Evolutionary conservation across 1,139 yeast species (phyloP).

Genomic region (Geotrichum cucujoidarum): DNA sequence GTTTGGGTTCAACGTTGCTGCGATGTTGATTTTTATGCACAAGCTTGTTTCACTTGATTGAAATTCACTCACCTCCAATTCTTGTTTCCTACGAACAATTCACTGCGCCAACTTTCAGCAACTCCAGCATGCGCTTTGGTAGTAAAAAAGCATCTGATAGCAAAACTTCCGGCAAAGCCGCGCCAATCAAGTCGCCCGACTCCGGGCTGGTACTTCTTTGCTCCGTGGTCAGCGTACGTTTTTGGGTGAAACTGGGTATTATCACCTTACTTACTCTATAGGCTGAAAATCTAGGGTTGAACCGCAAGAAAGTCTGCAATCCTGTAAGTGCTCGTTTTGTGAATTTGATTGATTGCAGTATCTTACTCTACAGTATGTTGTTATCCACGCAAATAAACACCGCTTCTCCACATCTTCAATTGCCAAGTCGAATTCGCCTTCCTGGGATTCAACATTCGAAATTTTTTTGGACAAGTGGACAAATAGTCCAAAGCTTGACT

Average conservation of each 20-base stretch:
- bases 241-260: not conserved
- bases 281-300: constrained; percentile 12
- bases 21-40: too few relatives aligned
- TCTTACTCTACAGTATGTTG: constrained; percentile 26
- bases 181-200: not conserved
- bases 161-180: not conserved
- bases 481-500: constrained; percentile 29
- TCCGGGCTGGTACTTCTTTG: constrained; percentile 6
- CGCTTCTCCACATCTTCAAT: constrained; percentile 35
- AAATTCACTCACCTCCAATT: too few relatives aligned
- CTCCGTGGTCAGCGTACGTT: constrained; percentile 1
- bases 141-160: not conserved
- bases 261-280: constrained; percentile 7
- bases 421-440: constrained; percentile 28
- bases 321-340: constrained; percentile 8
- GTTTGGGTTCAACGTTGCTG: too few relatives aligned
- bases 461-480: constrained; percentile 29
- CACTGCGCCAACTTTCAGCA: too few relatives aligned
- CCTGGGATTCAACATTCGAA: constrained; percentile 37
- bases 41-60: too few relatives aligned
- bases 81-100: too few relatives aligned
- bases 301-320: constrained; percentile 12
- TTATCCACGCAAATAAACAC: constrained; percentile 30
- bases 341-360: not conserved
- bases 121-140: too few relatives aligned